Evolutionary conservation across 768 basidiomycete genomes (phyloP).

Genomic region (Hemileccinum rubropunctum): DNA sequence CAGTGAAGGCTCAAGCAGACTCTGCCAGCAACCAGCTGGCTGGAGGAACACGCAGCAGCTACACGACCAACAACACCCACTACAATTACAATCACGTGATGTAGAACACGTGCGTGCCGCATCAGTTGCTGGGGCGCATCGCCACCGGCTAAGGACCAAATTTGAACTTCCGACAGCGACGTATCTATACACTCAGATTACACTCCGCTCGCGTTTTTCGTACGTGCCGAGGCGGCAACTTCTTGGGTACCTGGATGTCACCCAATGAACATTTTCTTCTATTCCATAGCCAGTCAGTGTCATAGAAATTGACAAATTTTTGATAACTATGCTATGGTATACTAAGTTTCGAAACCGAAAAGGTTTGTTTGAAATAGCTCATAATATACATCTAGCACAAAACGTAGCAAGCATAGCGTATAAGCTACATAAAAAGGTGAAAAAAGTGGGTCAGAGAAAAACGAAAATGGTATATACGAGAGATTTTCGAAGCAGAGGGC

Average conservation of each 20-base stretch:
- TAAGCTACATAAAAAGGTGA: slow-evolving; percentile 7
- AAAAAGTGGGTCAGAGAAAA: background rate
- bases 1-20: slow-evolving; percentile 2
- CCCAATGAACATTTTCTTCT: no score
- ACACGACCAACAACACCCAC: slow-evolving; percentile 1
- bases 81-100: slow-evolving; percentile 13
- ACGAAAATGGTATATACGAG: background rate
- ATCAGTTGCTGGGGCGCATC: background rate
- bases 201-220: background rate
- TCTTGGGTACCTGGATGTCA: no score
- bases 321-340: background rate
- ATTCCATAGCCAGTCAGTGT: no score
- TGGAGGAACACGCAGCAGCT: slow-evolving; percentile 12
- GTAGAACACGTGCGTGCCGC: slow-evolving; percentile 7
- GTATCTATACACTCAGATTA: background rate
- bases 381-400: slow-evolving; percentile 23
- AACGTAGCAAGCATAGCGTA: slow-evolving; percentile 4
- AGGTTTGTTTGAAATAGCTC: slow-evolving; percentile 3
- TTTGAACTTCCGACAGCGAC: background rate
- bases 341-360: no score
- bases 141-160: background rate
- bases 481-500: background rate
- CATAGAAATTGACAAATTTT: background rate
- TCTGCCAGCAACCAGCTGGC: slow-evolving; percentile 5
- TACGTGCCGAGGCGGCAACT: background rate